A percentile compares a stretch with the other conserved stretches of the same genome.
Evolutionary conservation across 805 yeast genomes (phyloP).

Genomic region (Tetrapisispora nanseiensis): DNA sequence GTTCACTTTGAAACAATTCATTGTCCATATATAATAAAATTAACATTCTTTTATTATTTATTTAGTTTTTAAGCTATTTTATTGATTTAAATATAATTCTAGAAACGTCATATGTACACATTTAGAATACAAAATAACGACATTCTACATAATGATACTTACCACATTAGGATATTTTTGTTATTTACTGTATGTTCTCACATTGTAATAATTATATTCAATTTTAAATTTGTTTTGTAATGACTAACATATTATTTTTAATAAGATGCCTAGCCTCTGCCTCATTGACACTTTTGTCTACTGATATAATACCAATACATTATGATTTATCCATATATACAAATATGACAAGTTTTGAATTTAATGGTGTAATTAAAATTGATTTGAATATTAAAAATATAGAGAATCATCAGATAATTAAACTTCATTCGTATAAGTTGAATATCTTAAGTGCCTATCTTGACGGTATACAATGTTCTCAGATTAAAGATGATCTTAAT

Average conservation of each 20-base stretch:
- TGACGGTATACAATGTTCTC: slow-evolving; percentile 31
- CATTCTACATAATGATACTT: not conserved
- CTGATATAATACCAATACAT: slow-evolving; percentile 58
- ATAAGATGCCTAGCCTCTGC: not conserved
- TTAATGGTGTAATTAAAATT: slow-evolving; percentile 45
- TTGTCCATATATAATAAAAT: no score
- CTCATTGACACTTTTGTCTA: slow-evolving; percentile 42
- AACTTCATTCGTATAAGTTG: slow-evolving; percentile 56
- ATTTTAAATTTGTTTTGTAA: not conserved
- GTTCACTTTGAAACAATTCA: no score
- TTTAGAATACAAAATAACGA: no score
- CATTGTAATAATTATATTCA: no score
- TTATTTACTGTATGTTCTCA: not conserved
- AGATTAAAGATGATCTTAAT: slow-evolving; percentile 38
- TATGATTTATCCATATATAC: slow-evolving; percentile 67
- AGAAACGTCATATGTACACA: no score
- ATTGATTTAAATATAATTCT: no score
- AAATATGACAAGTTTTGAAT: slow-evolving; percentile 45
- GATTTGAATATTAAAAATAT: slow-evolving; percentile 42
- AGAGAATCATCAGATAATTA: slow-evolving; percentile 31
- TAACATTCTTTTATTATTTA: no score
- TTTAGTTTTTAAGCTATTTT: no score
- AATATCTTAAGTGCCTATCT: slow-evolving; percentile 44
- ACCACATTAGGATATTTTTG: not conserved
- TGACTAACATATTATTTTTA: not conserved